phyloP scores from a whole-genome alignment of 148 eudicot genomes.

The Rhododendron griersonianum region DNA sequence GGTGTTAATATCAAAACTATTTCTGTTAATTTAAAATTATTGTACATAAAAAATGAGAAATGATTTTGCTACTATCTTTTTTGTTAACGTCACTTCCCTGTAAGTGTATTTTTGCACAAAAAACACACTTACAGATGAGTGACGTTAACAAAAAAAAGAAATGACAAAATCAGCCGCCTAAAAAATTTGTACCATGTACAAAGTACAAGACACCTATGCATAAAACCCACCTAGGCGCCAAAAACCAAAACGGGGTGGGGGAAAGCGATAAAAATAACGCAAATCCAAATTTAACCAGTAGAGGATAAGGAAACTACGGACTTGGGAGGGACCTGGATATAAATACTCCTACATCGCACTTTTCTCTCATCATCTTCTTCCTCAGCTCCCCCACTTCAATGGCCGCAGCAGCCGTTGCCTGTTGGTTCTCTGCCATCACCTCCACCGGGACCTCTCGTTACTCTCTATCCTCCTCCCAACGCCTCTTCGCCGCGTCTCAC shows the following conservation, averaged over 20 bases:
- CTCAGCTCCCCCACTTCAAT: constrained; percentile 14
- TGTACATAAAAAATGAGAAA: no score
- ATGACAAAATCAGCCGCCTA: no score
- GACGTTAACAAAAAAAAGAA: no score
- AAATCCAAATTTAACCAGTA: background rate
- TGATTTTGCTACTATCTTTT: no score
- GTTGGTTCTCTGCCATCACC: constrained; percentile 23
- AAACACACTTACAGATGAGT: no score
- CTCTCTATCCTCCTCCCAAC: constrained; percentile 20
- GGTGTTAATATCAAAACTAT: no score
- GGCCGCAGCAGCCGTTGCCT: constrained; percentile 36
- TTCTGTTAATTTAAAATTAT: no score
- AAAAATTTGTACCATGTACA: no score
- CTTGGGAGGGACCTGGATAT: background rate
- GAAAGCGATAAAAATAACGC: background rate
- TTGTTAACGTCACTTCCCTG: no score
- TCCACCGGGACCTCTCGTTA: constrained; percentile 21
- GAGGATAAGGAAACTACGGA: background rate
- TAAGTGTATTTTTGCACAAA: no score
- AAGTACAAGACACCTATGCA: no score
- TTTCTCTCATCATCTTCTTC: background rate
- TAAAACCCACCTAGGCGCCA: background rate
- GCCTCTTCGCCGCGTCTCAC: constrained; percentile 22
- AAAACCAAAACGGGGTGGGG: background rate
- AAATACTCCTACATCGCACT: no score